These are phyloP conservation scores for Cucurbita argyrosperma DNA, from an alignment of 306 rosid genomes.

Conservation along the genomic window DNA sequence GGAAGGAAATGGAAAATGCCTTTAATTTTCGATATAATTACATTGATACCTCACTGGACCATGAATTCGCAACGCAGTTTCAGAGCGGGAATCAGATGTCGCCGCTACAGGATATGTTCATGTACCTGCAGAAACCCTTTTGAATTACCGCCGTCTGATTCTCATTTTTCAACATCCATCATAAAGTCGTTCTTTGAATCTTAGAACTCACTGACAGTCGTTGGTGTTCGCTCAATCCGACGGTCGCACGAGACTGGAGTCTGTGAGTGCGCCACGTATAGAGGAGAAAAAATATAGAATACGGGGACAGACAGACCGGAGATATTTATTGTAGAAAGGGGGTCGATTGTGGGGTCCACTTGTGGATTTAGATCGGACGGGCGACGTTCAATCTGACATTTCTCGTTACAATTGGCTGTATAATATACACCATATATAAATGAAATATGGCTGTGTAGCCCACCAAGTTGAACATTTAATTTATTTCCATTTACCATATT, in stretches of 20 bases:
- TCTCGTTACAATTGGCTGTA: background rate
- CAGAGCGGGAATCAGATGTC: slow-evolving; percentile 54
- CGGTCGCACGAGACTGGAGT: slow-evolving; percentile 3
- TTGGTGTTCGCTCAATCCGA: background rate
- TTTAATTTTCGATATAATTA: slow-evolving; percentile 44
- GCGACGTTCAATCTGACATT: background rate
- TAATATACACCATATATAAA: background rate
- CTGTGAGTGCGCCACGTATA: background rate
- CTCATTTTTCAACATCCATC: background rate
- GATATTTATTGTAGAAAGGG: background rate
- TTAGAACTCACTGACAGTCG: background rate
- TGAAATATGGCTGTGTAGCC: no score
- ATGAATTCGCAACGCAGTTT: slow-evolving; percentile 34
- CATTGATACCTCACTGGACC: slow-evolving; percentile 27
- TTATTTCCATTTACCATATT: no score
- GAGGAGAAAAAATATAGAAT: background rate
- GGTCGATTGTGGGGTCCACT: background rate
- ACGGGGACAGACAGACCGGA: background rate
- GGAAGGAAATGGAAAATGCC: slow-evolving; percentile 67
- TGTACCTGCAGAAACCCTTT: slow-evolving; percentile 47
- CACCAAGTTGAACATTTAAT: no score
- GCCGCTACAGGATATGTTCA: slow-evolving; percentile 80
- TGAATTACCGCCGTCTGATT: slow-evolving; percentile 5
- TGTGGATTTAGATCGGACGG: background rate
- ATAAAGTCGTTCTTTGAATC: background rate